These are phyloP conservation scores for Fraxinus greggii DNA, from an alignment of 305 asterid species.

Conservation along the genomic window DNA sequence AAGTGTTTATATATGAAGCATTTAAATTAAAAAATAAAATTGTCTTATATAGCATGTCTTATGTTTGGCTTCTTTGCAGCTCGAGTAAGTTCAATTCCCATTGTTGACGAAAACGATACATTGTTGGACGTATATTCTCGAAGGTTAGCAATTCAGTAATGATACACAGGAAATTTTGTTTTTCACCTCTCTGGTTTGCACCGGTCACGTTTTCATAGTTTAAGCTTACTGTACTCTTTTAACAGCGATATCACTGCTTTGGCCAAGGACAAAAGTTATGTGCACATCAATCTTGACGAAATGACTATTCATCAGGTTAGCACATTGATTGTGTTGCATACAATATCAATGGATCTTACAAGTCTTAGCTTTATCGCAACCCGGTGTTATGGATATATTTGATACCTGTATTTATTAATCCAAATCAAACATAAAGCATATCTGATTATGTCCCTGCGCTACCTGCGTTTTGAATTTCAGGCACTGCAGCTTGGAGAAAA, in stretches of 20 bases:
- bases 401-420: not conserved
- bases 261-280: slow-evolving; percentile 83
- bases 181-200: not conserved
- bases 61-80: slow-evolving; percentile 46
- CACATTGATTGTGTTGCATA: slow-evolving; percentile 10
- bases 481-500: slow-evolving; percentile 77
- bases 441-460: not conserved
- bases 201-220: not conserved
- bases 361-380: not conserved
- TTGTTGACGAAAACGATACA: slow-evolving; percentile 89
- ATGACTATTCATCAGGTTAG: slow-evolving; percentile 75
- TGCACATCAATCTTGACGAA: slow-evolving; percentile 81
- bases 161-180: not conserved
- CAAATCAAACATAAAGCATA: slow-evolving; percentile 3
- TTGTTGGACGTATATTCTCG: slow-evolving; percentile 81
- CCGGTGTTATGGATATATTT: not conserved
- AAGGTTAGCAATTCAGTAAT: slow-evolving; percentile 45
- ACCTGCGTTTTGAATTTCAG: slow-evolving; percentile 27
- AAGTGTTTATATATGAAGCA: not conserved
- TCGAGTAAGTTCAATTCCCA: slow-evolving; percentile 86
- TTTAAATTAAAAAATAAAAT: slow-evolving; percentile 6
- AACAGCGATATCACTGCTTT: slow-evolving; percentile 88
- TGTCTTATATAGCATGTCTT: slow-evolving; percentile 8
- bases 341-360: not conserved
- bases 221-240: slow-evolving; percentile 20